Base-by-base conservation (phyloP, 2,329 filamentous ascomycete genomes). In the Cytospora piceae region DNA sequence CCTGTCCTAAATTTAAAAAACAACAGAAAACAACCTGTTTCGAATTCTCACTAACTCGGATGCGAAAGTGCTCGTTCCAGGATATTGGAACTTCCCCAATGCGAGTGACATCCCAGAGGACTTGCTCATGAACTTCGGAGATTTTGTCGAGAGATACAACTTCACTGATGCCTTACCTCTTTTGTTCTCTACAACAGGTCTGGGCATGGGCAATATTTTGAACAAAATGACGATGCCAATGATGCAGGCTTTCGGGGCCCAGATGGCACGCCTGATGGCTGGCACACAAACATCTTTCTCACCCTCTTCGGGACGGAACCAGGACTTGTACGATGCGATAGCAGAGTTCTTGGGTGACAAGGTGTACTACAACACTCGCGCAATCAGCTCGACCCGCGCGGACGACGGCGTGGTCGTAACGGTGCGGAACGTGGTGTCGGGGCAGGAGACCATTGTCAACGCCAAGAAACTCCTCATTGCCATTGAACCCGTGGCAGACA, bases 141-240 rank as follows among this genome's bases (percentile, higher is more conserved):
- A 82, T 4, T 84, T 84, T 63, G 74, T 81, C 15, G 71, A 74
- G 39, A 84, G 85, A 71, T 79, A 84, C 71, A 71, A 74, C n/a
- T 71, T 86, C 6, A 71, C 76, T 24, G 78, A 75, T 32, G 73
- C 79, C 2, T 74, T 82, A 1, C 75, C 74, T n/a, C 73, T 76
- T 9, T 74, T 82, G 20, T 81, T 76, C 67, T 69, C 70, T 17
- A 77, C 77, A 63, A 76, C 77, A 0, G 76, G 78, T 27, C 76
- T 82, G 58, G 83, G 81, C 3, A 69, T 81, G 2, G 79, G 79
- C 20, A 78, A 83, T 67, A 74, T 82, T 46, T 72, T 80, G 6
- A 73, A 75, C 4, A 68, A 75, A 14, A 76, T 78, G n/a, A 80
- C 80, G 0, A 63, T 85, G 8, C 82, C 82, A 68, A 75, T 82